phyloP scores from a whole-genome alignment of 805 yeast species.

The Candida succiphila region DNA sequence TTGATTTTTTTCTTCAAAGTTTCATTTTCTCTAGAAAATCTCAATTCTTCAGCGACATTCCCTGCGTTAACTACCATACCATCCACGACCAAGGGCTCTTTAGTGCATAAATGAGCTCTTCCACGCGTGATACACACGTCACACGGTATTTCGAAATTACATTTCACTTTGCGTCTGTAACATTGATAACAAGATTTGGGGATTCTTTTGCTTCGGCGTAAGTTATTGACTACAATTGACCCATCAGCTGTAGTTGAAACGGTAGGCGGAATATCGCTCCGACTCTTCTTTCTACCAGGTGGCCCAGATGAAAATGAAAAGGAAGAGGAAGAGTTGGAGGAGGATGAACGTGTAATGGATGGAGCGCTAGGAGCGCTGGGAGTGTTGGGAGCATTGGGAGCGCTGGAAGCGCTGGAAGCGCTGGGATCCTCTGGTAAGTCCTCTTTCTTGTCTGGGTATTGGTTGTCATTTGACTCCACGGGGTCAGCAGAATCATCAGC shows the following conservation, averaged over 20 bases:
- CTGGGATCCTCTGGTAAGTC: too few relatives aligned
- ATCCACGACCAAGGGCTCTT: conserved; percentile 24
- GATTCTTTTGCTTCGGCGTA: conserved; percentile 22
- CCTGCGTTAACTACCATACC: conserved; percentile 18
- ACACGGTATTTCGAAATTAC: conserved; percentile 39
- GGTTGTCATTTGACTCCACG: too few relatives aligned
- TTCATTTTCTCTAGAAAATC: conserved; percentile 19
- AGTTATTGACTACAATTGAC: conserved; percentile 7
- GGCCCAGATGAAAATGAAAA: too few relatives aligned
- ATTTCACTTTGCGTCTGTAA: conserved; percentile 35
- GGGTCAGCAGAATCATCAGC: too few relatives aligned
- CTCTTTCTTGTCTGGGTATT: too few relatives aligned
- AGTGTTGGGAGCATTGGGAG: too few relatives aligned
- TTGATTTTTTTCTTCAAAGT: conserved; percentile 15
- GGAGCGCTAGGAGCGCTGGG: too few relatives aligned
- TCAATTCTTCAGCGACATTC: conserved; percentile 12
- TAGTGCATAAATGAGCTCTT: conserved; percentile 19
- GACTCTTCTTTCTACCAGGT: background rate
- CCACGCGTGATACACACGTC: conserved; percentile 27
- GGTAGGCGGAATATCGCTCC: background rate
- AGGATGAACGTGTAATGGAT: too few relatives aligned
- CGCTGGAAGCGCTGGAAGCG: too few relatives aligned
- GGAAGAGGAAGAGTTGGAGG: too few relatives aligned
- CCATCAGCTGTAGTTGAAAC: background rate
- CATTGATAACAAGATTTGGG: conserved; percentile 37